Evolutionary conservation across 495 filamentous ascomycete genomes (phyloP), one percentile per base, ranked within the genome.

Genomic region (Darksidea phi): DNA sequence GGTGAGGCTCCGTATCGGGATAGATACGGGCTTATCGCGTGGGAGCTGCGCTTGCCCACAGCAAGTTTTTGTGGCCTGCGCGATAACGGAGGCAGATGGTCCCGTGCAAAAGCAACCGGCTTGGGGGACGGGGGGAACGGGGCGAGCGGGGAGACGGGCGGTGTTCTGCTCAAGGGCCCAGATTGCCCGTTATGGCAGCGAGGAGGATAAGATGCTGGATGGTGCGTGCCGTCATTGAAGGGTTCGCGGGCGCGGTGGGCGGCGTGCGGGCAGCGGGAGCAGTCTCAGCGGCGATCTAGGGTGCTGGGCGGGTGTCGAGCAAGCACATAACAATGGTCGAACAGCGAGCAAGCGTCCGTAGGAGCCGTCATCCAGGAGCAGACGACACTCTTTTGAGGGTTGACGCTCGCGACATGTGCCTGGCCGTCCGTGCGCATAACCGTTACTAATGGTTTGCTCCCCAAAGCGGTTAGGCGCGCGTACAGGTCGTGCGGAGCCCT

Each of bases 171-270:
- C 52, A 63, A 37, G 64, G 64, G 36, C 64, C 64, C 15, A 67
- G 32, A 65, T 66, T 70, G 59, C 67, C 67, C 15, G 64, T 56
- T 54, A 67, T 67, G 61, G 67, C 59, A 42, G 62, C 66, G 57
- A 70, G 64, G 42, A 70, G 67, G 25, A 70, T 70, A 61, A 68
- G 61, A 45, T 70, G 61, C 58, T 65, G 54, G 48, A 68, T 68
- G 61, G 32, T 66, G 36, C 59, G 54, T 36, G 55, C 64, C 58
- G 67, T 70, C 67, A 70, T 70, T 70, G 64, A 67, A 59, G 49
- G 59, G 36, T 8, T 25, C 43, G 47, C 23, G 28, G 47, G 48
- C 17, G 63, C 46, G 43, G 47, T 11, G 28, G 37, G 47, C 17
- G 61, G 17, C 45, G 32, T 1, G 7, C 10, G 54, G 51, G 42